Conservation (phyloP, 345 rosid species). For the Ailanthus altissimus region DNA sequence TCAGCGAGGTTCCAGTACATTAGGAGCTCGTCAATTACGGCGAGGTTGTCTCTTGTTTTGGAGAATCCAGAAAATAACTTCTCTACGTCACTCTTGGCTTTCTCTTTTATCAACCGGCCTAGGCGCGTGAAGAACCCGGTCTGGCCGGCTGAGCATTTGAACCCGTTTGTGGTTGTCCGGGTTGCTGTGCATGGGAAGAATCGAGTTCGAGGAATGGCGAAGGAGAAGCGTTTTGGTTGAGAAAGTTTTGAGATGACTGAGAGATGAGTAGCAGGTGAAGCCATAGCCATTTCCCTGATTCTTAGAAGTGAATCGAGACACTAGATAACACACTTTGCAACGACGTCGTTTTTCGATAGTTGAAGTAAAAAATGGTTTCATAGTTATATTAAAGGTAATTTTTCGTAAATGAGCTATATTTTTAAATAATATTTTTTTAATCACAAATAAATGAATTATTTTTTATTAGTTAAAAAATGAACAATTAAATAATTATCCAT, state of each 20-base stretch:
- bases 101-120: constrained; percentile 87
- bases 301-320: background rate
- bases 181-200: constrained; percentile 7
- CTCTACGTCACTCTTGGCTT: constrained; percentile 90
- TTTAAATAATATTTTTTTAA: too few relatives aligned
- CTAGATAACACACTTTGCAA: background rate
- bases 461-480: too few relatives aligned
- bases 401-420: too few relatives aligned
- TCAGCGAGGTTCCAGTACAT: constrained; percentile 95
- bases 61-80: constrained; percentile 91
- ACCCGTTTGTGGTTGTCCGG: constrained; percentile 28
- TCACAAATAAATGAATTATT: too few relatives aligned
- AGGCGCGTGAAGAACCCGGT: constrained; percentile 89
- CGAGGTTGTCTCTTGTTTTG: constrained; percentile 87
- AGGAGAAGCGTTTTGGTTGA: constrained; percentile 24
- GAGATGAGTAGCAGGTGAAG: constrained; percentile 52
- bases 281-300: constrained; percentile 36
- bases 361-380: background rate
- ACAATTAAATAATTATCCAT: too few relatives aligned
- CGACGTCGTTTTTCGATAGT: background rate
- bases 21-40: constrained; percentile 87
- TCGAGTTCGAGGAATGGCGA: constrained; percentile 21
- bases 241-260: constrained; percentile 46
- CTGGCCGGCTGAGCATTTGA: constrained; percentile 69
- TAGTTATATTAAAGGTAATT: too few relatives aligned